Conservation (phyloP, 805 yeast species). For the Ascoidea rubescens region DNA sequence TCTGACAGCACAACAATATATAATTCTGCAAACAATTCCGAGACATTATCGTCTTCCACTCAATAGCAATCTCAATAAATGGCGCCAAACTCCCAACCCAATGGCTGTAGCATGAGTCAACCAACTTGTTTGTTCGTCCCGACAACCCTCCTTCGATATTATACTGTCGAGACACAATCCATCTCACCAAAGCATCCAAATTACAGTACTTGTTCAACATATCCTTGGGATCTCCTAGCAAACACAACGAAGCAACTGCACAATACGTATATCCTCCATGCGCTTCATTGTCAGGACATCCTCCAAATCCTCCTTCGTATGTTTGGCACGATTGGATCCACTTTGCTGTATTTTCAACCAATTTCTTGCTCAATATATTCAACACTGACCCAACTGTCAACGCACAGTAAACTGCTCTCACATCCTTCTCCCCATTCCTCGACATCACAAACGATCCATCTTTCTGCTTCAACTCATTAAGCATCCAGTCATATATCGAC, state of each 20-base stretch:
- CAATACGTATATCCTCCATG: conserved; percentile 97
- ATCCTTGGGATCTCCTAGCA: conserved; percentile 25
- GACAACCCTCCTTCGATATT: conserved; percentile 72
- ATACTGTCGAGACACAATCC: conserved; percentile 64
- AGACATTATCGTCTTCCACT: conserved; percentile 24
- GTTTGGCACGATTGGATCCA: conserved; percentile 71
- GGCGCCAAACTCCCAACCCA: conserved; percentile 84
- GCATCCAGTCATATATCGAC: conserved; percentile 48
- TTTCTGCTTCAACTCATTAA: conserved; percentile 36
- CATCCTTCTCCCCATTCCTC: conserved; percentile 68
- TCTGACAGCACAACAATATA: conserved; percentile 67
- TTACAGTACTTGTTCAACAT: conserved; percentile 25
- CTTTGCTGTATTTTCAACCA: conserved; percentile 34
- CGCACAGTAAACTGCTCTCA: conserved; percentile 80
- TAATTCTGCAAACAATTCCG: conserved; percentile 50
- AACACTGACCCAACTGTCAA: conserved; percentile 58
- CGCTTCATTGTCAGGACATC: conserved; percentile 73
- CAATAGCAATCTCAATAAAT: conserved; percentile 40
- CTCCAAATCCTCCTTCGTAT: conserved; percentile 93
- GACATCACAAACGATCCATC: conserved; percentile 77
- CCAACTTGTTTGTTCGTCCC: conserved; percentile 87
- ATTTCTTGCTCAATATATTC: conserved; percentile 45
- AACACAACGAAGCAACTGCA: conserved; percentile 53
- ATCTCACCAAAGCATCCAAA: conserved; percentile 35
- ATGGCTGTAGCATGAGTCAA: conserved; percentile 91